Conservation (phyloP, 2,329 filamentous ascomycete genomes). For the Teratosphaeria epicoccoides region DNA sequence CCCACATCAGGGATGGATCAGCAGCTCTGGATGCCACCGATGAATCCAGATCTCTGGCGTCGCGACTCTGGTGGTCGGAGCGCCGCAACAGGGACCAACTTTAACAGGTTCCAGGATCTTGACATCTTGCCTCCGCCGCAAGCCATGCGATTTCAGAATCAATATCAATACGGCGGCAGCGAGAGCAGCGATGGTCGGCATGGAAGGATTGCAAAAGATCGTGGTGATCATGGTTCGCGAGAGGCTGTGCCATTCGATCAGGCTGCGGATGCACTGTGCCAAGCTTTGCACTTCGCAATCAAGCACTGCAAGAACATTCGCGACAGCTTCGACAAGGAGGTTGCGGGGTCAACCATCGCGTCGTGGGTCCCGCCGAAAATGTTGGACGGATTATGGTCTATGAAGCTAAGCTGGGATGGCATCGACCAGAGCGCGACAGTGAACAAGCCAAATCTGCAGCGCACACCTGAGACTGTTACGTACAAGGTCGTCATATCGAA, state of each 20-base stretch:
- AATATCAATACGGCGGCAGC: not conserved
- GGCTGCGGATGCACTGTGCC: constrained; percentile 3
- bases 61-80: not conserved
- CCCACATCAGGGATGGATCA: not conserved
- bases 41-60: not conserved
- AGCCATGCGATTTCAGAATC: not conserved
- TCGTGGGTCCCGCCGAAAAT: constrained; percentile 3
- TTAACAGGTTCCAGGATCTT: not conserved
- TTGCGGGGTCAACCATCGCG: constrained; percentile 1
- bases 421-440: not conserved
- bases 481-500: constrained; percentile 1
- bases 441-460: not conserved
- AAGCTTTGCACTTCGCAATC: constrained; percentile 1
- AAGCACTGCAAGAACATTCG: constrained; percentile 4
- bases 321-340: constrained; percentile 4
- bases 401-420: constrained; percentile 7
- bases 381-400: constrained; percentile 5
- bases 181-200: not conserved
- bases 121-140: not conserved
- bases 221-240: not conserved
- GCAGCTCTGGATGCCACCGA: not conserved
- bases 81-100: not conserved
- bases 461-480: not conserved
- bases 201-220: not conserved
- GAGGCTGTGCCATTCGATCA: constrained; percentile 3